Percentiles rank a stretch among this genome's conserved stretches.
phyloP scores from a whole-genome alignment of 305 asterid genomes.

The Rubia balearica region DNA sequence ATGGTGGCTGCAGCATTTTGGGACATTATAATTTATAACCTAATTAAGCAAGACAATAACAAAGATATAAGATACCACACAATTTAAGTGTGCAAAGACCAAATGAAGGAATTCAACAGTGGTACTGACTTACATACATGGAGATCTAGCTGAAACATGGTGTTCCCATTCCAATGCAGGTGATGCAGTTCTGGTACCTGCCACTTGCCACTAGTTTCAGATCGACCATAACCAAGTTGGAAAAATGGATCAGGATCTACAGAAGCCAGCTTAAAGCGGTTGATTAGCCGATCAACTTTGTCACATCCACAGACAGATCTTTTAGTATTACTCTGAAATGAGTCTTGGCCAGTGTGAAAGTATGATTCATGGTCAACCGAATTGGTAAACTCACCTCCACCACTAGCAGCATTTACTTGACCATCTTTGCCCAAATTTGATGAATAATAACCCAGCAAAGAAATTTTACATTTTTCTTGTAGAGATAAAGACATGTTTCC shows the following conservation, averaged over 20 bases:
- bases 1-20: conserved; percentile 70
- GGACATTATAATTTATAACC: conserved; percentile 69
- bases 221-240: conserved; percentile 36
- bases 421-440: conserved; percentile 29
- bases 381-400: conserved; percentile 15
- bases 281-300: conserved; percentile 31
- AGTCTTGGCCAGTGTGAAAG: conserved; percentile 13
- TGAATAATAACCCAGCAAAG: conserved; percentile 56
- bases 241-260: conserved; percentile 37
- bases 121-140: conserved; percentile 94
- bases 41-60: conserved; percentile 25
- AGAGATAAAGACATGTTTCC: conserved; percentile 51
- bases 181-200: conserved; percentile 62
- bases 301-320: conserved; percentile 53
- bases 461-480: conserved; percentile 53
- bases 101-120: conserved; percentile 13
- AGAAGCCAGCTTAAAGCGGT: conserved; percentile 29
- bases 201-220: conserved; percentile 28
- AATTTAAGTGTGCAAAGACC: conserved; percentile 9
- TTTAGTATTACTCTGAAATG: conserved; percentile 20
- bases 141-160: conserved; percentile 48
- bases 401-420: conserved; percentile 25
- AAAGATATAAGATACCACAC: conserved; percentile 19
- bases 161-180: conserved; percentile 56
- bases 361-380: conserved; percentile 18